Conservation (phyloP, 192 early-diverging fungal species). For the Coemansia sp. region DNA sequence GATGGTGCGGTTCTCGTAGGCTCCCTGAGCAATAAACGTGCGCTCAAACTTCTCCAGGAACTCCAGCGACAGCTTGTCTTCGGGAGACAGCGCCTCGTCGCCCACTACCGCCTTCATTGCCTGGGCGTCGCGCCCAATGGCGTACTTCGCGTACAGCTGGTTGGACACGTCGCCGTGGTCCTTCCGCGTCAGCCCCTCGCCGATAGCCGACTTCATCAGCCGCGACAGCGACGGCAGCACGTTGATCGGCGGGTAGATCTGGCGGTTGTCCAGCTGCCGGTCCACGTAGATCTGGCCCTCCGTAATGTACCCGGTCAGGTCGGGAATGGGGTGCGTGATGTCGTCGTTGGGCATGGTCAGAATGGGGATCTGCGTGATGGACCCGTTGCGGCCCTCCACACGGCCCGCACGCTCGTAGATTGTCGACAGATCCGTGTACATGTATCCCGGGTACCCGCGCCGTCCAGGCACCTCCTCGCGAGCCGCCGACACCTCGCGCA, state of each 20-base stretch:
- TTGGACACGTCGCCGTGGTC: conserved; percentile 99
- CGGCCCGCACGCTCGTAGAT: conserved; percentile 99
- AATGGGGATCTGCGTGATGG: conserved; percentile 99
- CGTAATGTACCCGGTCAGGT: conserved; percentile 99
- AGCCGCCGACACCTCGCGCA: conserved; percentile 98
- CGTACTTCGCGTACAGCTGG: conserved; percentile 99
- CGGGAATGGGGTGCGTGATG: conserved; percentile 99
- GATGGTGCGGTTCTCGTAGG: conserved; percentile 94
- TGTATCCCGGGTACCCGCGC: conserved; percentile 99
- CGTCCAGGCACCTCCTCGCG: conserved; percentile 99
- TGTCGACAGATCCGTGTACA: conserved; percentile 99
- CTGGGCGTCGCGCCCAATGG: conserved; percentile 96
- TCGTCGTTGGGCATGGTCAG: conserved; percentile 99
- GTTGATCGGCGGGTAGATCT: conserved; percentile 99
- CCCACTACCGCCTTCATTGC: conserved; percentile 99
- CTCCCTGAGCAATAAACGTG: conserved; percentile 94
- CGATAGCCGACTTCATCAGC: conserved; percentile 99
- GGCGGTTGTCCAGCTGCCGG: conserved; percentile 96
- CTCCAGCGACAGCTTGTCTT: conserved; percentile 96
- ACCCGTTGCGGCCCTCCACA: conserved; percentile 94
- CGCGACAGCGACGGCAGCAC: conserved; percentile 97
- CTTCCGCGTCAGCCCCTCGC: conserved; percentile 94
- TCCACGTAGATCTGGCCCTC: conserved; percentile 99
- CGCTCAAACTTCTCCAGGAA: conserved; percentile 99
- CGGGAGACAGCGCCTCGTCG: conserved; percentile 96